Conservation (phyloP, 148 eudicot genomes). For the Diospyros kaki region DNA sequence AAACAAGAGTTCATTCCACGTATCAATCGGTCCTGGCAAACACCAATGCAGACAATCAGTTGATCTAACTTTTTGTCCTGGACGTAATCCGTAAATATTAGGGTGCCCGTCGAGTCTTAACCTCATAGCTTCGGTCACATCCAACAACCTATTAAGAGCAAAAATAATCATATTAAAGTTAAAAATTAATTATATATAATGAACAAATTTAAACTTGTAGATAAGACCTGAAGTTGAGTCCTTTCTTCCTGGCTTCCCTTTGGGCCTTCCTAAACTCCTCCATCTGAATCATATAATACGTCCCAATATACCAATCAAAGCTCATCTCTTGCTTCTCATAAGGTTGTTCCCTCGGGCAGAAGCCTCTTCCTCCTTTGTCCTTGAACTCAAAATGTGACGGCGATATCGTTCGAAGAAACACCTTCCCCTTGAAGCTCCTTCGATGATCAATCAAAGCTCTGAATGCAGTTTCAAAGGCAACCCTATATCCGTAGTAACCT, state of each 20-base stretch:
- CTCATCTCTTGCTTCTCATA: constrained; percentile 18
- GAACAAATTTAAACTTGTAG: too few species aligned
- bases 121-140: constrained; percentile 30
- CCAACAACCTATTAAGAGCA: constrained; percentile 19
- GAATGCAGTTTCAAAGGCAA: constrained; percentile 38
- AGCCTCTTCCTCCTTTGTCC: constrained; percentile 41
- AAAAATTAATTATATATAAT: too few species aligned
- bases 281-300: constrained; percentile 39
- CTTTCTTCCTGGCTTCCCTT: constrained; percentile 30
- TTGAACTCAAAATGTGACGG: constrained; percentile 46
- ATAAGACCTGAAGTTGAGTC: constrained; percentile 13
- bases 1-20: constrained; percentile 10
- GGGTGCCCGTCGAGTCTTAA: constrained; percentile 2
- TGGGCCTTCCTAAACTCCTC: constrained; percentile 45
- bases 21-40: constrained; percentile 3
- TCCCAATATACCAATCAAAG: constrained; percentile 34
- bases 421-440: constrained; percentile 27
- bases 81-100: background rate
- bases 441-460: constrained; percentile 26
- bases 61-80: background rate
- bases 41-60: constrained; percentile 8
- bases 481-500: constrained; percentile 28
- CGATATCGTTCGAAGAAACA: constrained; percentile 37
- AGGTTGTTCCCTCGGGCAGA: constrained; percentile 34
- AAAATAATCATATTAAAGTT: too few species aligned